Conservation (phyloP, 2,329 filamentous ascomycete species). For the Juglanconis juglandina region DNA sequence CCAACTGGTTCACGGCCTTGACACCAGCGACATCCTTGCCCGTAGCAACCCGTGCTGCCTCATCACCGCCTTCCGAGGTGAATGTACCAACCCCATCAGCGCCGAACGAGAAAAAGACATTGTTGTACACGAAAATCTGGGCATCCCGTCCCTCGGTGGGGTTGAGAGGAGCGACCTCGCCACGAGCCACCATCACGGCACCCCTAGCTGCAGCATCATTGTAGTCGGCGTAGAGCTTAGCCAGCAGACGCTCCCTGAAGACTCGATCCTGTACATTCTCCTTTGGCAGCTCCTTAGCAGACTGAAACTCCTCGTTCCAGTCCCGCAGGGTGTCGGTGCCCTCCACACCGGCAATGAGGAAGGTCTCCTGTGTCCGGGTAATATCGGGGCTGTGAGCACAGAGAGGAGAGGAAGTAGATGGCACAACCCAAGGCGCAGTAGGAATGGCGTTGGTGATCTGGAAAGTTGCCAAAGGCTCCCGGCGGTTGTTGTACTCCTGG, state of each 20-base stretch:
- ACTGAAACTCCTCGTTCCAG: constrained; percentile 99
- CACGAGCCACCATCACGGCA: constrained; percentile 85
- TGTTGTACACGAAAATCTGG: constrained; percentile 99
- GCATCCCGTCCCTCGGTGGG: constrained; percentile 89
- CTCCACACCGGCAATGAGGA: constrained; percentile 83
- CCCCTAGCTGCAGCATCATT: constrained; percentile 91
- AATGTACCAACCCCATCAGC: constrained; percentile 97
- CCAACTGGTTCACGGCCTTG: constrained; percentile 91
- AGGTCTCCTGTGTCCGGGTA: constrained; percentile 88
- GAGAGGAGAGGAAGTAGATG: constrained; percentile 60
- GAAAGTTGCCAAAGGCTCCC: constrained; percentile 87
- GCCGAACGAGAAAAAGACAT: constrained; percentile 98
- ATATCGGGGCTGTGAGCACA: constrained; percentile 77
- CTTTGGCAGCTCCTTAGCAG: constrained; percentile 87
- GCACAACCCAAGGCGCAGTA: constrained; percentile 86
- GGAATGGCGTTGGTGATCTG: constrained; percentile 95
- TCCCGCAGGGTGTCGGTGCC: constrained; percentile 92
- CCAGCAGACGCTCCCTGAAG: constrained; percentile 88
- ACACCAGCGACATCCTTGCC: constrained; percentile 96
- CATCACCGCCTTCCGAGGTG: constrained; percentile 91
- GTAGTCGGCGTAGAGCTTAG: constrained; percentile 96
- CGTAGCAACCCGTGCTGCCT: constrained; percentile 91
- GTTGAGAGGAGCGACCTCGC: constrained; percentile 90
- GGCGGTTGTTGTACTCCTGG: constrained; percentile 78
- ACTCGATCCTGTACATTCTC: constrained; percentile 93